Base-by-base conservation (phyloP, 352 stramenopile species). In the Globisporangium alternatum region DNA sequence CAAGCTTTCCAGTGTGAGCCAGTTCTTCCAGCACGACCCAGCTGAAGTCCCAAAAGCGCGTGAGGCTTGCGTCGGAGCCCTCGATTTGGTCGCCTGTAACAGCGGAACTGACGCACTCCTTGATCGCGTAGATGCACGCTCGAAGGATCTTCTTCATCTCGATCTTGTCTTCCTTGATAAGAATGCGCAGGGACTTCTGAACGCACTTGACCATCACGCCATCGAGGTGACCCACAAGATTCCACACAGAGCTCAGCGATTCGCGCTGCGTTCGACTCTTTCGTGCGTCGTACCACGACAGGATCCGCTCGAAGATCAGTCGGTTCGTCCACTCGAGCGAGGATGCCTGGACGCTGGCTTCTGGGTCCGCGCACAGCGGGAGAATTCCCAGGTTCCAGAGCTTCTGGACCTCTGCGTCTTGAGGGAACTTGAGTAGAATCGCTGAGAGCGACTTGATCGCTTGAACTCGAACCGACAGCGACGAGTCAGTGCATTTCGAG, bases 301-400 rank as follows among this genome's bases (percentile, higher is more conserved):
- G n/a, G 28, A 95, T 62, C 2, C 83, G 82, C 8, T 88, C 73
- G 59, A 92, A 94, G 8, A 95, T 72, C 30, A 89, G 72, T 19
- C 68, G 66, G 60, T 76, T 86, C 30, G 81, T 69, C 21, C 77
- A 75, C 57, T 91, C 80, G 6, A 94, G 60, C 17, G 83, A 76
- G 6, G 71, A 78, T 44, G 81, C 68, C 59, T 95, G 86, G 2
- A 96, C 88, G 30, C 62, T 93, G 7, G 72, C 77, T 72, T 96
- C 88, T 5, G 85, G 77, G 47, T 96, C 88, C 1, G 89, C 70
- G 54, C 88, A 94, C 5, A 96, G 70, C 5, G 86, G 84, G n/a
- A 96, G 67, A 37, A 96, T 83, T 12, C 88, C 88, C 25, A 90
- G 66, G 65, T 89, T 93, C 88, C 88, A 96, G n/a, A 93, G 45